Base-by-base conservation (phyloP, 805 yeast genomes). In the Candida sonorensis region DNA sequence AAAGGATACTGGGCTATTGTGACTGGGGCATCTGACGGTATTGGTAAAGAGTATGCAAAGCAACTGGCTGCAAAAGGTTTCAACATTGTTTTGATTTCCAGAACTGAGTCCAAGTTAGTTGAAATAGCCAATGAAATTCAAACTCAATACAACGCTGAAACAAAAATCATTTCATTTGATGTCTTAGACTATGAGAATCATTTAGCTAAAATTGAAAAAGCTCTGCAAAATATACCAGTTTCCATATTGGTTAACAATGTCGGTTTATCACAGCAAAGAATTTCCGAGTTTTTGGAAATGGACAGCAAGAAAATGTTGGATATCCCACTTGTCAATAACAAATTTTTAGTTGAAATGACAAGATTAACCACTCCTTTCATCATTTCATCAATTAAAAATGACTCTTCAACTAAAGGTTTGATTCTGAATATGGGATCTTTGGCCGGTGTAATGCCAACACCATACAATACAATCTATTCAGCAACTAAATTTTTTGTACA, bases 1-100 rank as follows among this genome's bases (percentile, higher is more conserved):
- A 58, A 61, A 31, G 81, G 81, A 17, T 66, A 72, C 26, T 92
- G 96, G 90, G 96, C 97, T n/a, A 82, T 92, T 22, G 73, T 92
- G 12, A 92, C 98, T 7, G 98, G 98, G 36, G 94, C 97, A 4
- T 85, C 97, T 29, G 97, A 92, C 55, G 98, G 98, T 23, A 81
- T 92, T 50, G 98, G 98, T 37, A 86, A 88, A 55, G 95, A 92
- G 56, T 92, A 74, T 52, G 80, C 96, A 2, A 52, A 61, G 17
- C 97, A 90, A 62, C 69, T 92, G 59, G 98, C 97, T 10, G 58
- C 69, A 33, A 77, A 72, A 43, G 95, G 95, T 2, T 81, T 88
- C 57, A 88, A 87, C 46, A 57, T 92, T 29, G 77, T 85, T 10
- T 68, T 92, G 44, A 77, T 90, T 12, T 83, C 96, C 16, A 76